Evolutionary conservation across 495 filamentous ascomycete species (phyloP).

Genomic region (Aspergillus avenaceus): DNA sequence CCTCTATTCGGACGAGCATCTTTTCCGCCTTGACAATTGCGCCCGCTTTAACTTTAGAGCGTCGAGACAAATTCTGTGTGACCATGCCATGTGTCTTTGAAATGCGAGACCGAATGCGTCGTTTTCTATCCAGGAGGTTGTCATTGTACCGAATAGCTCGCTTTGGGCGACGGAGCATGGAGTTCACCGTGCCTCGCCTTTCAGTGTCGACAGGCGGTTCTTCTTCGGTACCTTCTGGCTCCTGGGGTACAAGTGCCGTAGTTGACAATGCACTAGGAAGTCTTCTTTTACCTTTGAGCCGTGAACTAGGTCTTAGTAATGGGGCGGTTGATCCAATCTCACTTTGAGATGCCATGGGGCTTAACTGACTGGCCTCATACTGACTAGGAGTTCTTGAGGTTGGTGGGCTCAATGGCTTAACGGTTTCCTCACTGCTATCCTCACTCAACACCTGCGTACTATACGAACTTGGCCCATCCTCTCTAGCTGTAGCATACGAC

Average conservation of each 20-base stretch:
- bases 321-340: slow-evolving; percentile 37
- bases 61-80: slow-evolving; percentile 33
- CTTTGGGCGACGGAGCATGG: slow-evolving; percentile 13
- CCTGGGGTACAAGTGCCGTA: slow-evolving; percentile 26
- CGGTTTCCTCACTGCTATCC: neutral
- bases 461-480: slow-evolving; percentile 1
- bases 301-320: slow-evolving; percentile 22
- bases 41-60: slow-evolving; percentile 48
- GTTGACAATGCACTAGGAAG: slow-evolving; percentile 16
- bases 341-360: slow-evolving; percentile 24
- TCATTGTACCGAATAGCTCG: slow-evolving; percentile 43
- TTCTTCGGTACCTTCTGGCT: slow-evolving; percentile 24
- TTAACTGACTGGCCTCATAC: slow-evolving; percentile 17
- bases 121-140: slow-evolving; percentile 37
- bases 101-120: slow-evolving; percentile 29
- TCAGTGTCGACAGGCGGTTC: slow-evolving; percentile 2
- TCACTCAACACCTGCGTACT: neutral
- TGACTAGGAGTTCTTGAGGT: slow-evolving; percentile 15
- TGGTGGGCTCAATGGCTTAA: slow-evolving; percentile 7
- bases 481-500: slow-evolving; percentile 23
- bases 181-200: slow-evolving; percentile 5
- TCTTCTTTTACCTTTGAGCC: slow-evolving; percentile 23
- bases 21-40: slow-evolving; percentile 70
- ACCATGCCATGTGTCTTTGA: slow-evolving; percentile 36
- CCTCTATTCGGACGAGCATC: slow-evolving; percentile 68